phyloP scores from a whole-genome alignment of 495 filamentous ascomycete genomes.

The Xylona heveae region DNA sequence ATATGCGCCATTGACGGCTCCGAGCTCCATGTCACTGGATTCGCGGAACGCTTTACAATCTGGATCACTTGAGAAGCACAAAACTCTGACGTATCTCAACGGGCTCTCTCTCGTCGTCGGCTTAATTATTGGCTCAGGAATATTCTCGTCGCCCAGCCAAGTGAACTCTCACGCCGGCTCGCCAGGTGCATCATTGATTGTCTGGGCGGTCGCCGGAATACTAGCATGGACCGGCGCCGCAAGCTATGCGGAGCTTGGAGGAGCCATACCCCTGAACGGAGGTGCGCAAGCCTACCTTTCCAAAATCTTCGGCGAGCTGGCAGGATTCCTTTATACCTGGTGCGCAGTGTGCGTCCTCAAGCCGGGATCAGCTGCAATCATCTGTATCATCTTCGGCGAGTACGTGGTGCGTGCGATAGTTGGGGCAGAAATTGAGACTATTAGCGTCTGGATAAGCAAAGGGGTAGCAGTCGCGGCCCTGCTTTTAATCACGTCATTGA shows the following conservation, averaged over 20 bases:
- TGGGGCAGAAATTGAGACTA: conserved; percentile 51
- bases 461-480: conserved; percentile 62
- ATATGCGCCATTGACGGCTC: conserved; percentile 64
- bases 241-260: conserved; percentile 88
- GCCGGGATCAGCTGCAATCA: conserved; percentile 81
- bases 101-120: conserved; percentile 79
- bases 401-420: conserved; percentile 76
- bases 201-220: conserved; percentile 78
- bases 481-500: conserved; percentile 54
- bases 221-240: conserved; percentile 93
- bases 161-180: conserved; percentile 87
- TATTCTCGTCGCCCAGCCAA: conserved; percentile 87
- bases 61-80: conserved; percentile 70
- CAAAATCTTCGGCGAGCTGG: conserved; percentile 87
- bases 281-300: conserved; percentile 81
- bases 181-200: conserved; percentile 70
- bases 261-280: conserved; percentile 88
- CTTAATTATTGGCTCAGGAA: conserved; percentile 89
- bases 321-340: conserved; percentile 90
- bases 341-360: conserved; percentile 85
- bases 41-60: conserved; percentile 22
- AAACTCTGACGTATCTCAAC: conserved; percentile 86
- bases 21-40: conserved; percentile 27
- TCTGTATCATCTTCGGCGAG: conserved; percentile 94
- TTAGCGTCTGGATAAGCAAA: conserved; percentile 80